Conservation (phyloP, 768 basidiomycete genomes). For the Lactarius quietus region DNA sequence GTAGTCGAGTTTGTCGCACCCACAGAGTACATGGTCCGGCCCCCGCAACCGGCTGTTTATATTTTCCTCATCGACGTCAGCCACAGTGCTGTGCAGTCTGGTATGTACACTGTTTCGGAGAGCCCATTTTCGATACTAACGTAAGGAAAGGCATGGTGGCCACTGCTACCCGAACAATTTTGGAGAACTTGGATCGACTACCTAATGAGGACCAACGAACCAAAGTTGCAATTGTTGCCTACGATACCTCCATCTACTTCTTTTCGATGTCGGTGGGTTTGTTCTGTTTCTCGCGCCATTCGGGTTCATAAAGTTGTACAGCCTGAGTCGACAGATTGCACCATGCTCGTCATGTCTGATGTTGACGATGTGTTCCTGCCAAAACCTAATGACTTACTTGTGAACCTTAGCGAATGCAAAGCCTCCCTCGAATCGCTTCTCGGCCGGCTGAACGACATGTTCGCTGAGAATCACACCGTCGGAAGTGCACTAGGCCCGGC, state of each 20-base stretch:
- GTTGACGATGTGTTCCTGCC: conserved; percentile 97
- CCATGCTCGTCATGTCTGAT: conserved; percentile 97
- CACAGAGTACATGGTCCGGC: conserved; percentile 98
- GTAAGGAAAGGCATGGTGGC: conserved; percentile 86
- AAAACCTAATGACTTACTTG: conserved; percentile 92
- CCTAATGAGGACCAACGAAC: conserved; percentile 94
- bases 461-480: conserved; percentile 90
- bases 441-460: conserved; percentile 89
- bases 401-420: conserved; percentile 86
- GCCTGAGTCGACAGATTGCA: conserved; percentile 72
- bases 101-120: conserved; percentile 38
- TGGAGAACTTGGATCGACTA: conserved; percentile 92
- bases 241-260: conserved; percentile 91
- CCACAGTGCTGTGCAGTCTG: conserved; percentile 85
- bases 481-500: conserved; percentile 95
- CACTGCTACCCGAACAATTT: conserved; percentile 92
- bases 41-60: conserved; percentile 96
- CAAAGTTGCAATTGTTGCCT: conserved; percentile 89
- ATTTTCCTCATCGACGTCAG: conserved; percentile 97
- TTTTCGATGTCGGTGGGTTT: conserved; percentile 82
- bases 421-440: conserved; percentile 78
- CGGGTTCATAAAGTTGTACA: conserved; percentile 28
- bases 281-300: neutral
- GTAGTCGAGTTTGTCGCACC: conserved; percentile 98
- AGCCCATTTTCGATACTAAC: conserved; percentile 3